These are phyloP conservation scores for Narthecium ossifragum DNA, from an alignment of 106 monocot genomes.

Conservation along the genomic window DNA sequence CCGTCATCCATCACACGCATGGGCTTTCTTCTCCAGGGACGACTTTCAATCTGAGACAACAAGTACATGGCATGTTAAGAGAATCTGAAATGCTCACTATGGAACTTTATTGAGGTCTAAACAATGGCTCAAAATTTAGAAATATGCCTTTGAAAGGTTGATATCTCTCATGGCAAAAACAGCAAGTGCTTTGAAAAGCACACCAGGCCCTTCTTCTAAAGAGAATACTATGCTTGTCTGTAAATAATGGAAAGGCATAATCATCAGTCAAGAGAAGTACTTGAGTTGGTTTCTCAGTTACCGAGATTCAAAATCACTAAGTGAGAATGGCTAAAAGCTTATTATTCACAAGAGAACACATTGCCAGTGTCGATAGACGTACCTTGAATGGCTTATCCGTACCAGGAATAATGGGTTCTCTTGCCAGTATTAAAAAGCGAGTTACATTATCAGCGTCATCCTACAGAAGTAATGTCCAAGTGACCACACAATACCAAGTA, in stretches of 20 bases:
- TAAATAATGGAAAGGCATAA: not conserved
- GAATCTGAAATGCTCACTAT: not conserved
- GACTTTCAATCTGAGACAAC: conserved; percentile 78
- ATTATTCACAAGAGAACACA: too few relatives aligned
- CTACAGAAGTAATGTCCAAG: conserved; percentile 23
- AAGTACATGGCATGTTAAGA: not conserved
- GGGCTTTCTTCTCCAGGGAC: conserved; percentile 50
- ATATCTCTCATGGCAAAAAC: conserved; percentile 91
- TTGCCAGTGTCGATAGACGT: too few relatives aligned
- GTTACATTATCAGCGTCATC: conserved; percentile 91
- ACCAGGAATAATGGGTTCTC: conserved; percentile 89
- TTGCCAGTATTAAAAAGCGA: conserved; percentile 86
- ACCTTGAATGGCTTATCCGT: conserved; percentile 77
- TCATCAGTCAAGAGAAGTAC: not conserved
- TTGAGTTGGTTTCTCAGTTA: too few relatives aligned
- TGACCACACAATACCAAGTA: conserved; percentile 3
- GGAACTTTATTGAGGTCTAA: not conserved
- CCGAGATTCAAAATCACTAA: too few relatives aligned
- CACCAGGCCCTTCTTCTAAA: conserved; percentile 93
- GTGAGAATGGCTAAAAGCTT: too few relatives aligned
- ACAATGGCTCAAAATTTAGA: not conserved
- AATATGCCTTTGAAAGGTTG: conserved; percentile 81
- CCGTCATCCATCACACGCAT: conserved; percentile 38
- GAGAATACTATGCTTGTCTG: conserved; percentile 99
- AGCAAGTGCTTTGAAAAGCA: conserved; percentile 92